A percentile compares a stretch with the other conserved stretches of the same genome.
Evolutionary conservation across 106 monocot genomes (phyloP).

Genomic region (Allium sativum): DNA sequence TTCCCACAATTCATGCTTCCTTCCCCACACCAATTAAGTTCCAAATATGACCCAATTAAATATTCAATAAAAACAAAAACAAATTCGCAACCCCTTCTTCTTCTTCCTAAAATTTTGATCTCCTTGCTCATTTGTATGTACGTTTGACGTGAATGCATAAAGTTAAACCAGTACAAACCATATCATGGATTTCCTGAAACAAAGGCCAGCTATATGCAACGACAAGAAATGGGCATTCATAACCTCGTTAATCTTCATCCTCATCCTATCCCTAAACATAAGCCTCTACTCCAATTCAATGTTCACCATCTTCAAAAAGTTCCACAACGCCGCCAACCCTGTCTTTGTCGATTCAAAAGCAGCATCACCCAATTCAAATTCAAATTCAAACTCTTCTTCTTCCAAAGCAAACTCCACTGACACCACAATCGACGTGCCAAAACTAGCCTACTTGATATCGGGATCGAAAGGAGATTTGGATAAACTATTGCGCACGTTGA

Average conservation of each 20-base stretch:
- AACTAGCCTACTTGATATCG: background rate
- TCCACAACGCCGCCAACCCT: background rate
- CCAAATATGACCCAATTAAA: no score
- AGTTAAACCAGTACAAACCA: no score
- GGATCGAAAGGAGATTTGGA: slow-evolving; percentile 5
- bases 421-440: background rate
- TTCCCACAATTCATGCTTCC: no score
- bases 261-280: slow-evolving; percentile 17
- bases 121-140: no score
- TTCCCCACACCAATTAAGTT: no score
- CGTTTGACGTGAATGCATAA: no score
- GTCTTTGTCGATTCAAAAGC: background rate
- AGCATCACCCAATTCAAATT: background rate
- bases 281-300: slow-evolving; percentile 14
- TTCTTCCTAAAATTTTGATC: no score
- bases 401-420: background rate
- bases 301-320: slow-evolving; percentile 3
- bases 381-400: background rate
- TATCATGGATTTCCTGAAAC: background rate
- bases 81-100: no score
- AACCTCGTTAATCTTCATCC: slow-evolving; percentile 8
- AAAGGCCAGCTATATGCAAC: background rate
- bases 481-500: slow-evolving; percentile 5
- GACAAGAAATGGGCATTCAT: slow-evolving; percentile 13
- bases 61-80: no score